Evolutionary conservation across 306 rosid genomes (phyloP).

Genomic region (Styphnolobium japonicum): DNA sequence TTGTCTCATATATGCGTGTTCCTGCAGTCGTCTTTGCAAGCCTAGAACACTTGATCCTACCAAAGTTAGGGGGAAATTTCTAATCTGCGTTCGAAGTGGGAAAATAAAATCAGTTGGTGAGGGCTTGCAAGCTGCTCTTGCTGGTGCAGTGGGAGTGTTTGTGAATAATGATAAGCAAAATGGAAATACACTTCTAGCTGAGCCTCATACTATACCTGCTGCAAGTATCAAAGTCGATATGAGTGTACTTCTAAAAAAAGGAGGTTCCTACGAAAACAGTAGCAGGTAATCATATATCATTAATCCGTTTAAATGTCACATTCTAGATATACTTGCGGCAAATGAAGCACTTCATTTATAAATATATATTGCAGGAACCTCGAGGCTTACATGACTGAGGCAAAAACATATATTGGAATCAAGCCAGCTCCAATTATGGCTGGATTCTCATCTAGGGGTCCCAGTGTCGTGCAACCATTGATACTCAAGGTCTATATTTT

Average conservation of each 20-base stretch:
- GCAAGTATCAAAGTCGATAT: no score
- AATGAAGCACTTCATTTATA: not conserved
- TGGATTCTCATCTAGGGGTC: constrained; percentile 69
- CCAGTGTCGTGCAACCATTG: constrained; percentile 30
- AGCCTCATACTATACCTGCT: constrained; percentile 41
- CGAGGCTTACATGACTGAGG: constrained; percentile 30
- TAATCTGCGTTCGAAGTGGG: constrained; percentile 44
- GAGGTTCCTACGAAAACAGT: not conserved
- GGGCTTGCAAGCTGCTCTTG: constrained; percentile 23
- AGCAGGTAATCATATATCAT: not conserved
- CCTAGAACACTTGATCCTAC: constrained; percentile 40
- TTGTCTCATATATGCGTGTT: not conserved
- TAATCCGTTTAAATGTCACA: not conserved
- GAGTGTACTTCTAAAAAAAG: no score
- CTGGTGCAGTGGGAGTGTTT: constrained; percentile 58
- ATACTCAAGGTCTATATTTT: constrained; percentile 48
- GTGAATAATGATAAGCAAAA: constrained; percentile 4
- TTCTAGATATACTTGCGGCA: not conserved
- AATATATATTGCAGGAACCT: constrained; percentile 23
- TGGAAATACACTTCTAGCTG: constrained; percentile 35
- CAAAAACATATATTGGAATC: constrained; percentile 28
- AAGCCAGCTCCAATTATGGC: constrained; percentile 58
- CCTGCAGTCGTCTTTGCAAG: constrained; percentile 31
- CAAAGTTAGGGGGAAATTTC: constrained; percentile 49
- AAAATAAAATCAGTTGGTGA: constrained; percentile 22